Evolutionary conservation across 2,329 filamentous ascomycete species (phyloP).

Genomic region (Celoporthe dispersa): DNA sequence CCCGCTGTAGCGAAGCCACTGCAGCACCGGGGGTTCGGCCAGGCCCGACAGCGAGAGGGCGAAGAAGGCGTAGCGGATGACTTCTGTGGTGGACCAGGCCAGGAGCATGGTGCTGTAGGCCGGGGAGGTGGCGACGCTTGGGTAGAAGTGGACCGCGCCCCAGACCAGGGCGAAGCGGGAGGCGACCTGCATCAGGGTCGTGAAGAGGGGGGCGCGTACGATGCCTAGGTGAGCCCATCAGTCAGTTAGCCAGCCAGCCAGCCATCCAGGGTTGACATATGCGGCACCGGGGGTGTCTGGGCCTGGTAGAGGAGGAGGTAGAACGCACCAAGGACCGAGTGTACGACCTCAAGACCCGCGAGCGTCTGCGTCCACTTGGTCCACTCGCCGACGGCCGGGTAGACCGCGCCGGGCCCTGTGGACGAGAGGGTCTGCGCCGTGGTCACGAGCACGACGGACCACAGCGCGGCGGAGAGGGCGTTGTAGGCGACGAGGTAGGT

Average conservation of each 20-base stretch:
- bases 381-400: conserved; percentile 66
- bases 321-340: conserved; percentile 72
- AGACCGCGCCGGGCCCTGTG: conserved; percentile 63
- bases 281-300: too few relatives aligned
- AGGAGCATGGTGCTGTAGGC: conserved; percentile 79
- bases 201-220: conserved; percentile 82
- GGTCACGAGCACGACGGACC: conserved; percentile 76
- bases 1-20: conserved; percentile 87
- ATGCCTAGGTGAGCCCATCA: conserved; percentile 58
- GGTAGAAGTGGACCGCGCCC: conserved; percentile 78
- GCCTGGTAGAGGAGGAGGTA: neutral
- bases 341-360: conserved; percentile 81
- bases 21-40: conserved; percentile 66
- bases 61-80: conserved; percentile 93
- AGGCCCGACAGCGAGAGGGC: conserved; percentile 68
- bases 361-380: conserved; percentile 82
- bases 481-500: conserved; percentile 30
- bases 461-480: conserved; percentile 55
- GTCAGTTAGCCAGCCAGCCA: neutral
- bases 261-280: neutral
- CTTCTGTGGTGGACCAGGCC: conserved; percentile 90
- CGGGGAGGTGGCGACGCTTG: conserved; percentile 58
- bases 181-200: conserved; percentile 88
- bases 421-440: conserved; percentile 60
- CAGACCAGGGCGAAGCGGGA: conserved; percentile 88